Percentiles rank a stretch among this genome's conserved stretches.
Conservation (phyloP, 163 green algal genomes). For the Scenedesmus sp. region DNA sequence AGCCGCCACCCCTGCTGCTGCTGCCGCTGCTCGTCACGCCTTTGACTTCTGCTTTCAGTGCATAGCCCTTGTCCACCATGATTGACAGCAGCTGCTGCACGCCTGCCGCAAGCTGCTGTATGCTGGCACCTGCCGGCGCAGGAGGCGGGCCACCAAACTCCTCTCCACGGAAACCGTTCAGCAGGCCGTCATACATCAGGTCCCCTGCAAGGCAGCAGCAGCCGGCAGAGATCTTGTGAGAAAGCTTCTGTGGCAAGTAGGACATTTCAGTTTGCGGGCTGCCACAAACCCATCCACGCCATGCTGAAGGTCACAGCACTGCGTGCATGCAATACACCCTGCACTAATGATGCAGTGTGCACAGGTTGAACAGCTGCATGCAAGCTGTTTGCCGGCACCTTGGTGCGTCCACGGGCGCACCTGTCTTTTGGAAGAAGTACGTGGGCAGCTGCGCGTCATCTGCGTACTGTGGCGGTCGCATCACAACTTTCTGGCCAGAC, state of each 20-base stretch:
- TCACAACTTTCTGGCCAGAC: slow-evolving; percentile 25
- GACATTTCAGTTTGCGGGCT: not conserved
- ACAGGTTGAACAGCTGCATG: not conserved
- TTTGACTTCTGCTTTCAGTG: slow-evolving; percentile 38
- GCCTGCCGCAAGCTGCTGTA: slow-evolving; percentile 56
- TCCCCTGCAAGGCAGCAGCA: slow-evolving; percentile 65
- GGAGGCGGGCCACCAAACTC: slow-evolving; percentile 75
- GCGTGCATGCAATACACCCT: no score
- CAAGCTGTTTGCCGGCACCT: not conserved
- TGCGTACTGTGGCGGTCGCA: not conserved
- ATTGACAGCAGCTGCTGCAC: slow-evolving; percentile 72
- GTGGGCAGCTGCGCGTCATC: slow-evolving; percentile 45
- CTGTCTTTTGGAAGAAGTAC: slow-evolving; percentile 44
- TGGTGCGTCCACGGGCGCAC: not conserved
- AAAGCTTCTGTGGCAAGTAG: not conserved
- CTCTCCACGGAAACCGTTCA: slow-evolving; percentile 74
- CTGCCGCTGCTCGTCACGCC: not conserved
- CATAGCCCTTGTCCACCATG: slow-evolving; percentile 76
- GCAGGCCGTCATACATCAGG: slow-evolving; percentile 74
- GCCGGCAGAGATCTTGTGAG: not conserved
- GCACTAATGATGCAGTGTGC: not conserved
- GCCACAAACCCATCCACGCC: not conserved
- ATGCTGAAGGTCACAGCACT: not conserved
- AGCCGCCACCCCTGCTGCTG: not conserved
- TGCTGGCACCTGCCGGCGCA: slow-evolving; percentile 29